Percentiles rank a stretch among this genome's conserved stretches.
Conservation (phyloP, 2,329 filamentous ascomycete species). For the Geosmithia morbida region DNA sequence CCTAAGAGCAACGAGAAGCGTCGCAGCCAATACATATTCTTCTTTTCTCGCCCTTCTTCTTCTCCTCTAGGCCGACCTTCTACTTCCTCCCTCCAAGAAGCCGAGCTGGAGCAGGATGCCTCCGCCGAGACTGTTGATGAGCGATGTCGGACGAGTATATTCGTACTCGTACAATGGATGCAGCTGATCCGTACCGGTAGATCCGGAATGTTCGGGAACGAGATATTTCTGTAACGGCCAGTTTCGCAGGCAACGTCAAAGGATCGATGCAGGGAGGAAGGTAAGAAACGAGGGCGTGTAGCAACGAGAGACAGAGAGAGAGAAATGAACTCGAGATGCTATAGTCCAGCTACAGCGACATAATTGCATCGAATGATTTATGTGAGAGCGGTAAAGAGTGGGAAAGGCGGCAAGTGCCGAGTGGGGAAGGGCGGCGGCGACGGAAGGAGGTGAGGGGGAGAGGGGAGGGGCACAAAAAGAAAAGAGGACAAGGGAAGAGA, state of each 20-base stretch:
- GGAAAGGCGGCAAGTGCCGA: too few species aligned
- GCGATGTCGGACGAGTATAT: too few species aligned
- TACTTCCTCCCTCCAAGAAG: too few species aligned
- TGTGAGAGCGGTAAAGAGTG: background rate
- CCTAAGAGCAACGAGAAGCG: constrained; percentile 23
- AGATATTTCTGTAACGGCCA: background rate
- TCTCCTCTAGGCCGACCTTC: background rate
- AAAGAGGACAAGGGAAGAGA: too few species aligned
- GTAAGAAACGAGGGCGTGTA: background rate
- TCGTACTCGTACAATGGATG: too few species aligned
- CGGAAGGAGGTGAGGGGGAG: background rate
- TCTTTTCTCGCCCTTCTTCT: background rate
- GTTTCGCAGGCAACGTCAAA: background rate
- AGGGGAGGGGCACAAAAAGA: too few species aligned
- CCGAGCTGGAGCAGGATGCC: too few species aligned
- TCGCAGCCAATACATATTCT: constrained; percentile 21
- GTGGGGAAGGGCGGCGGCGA: background rate
- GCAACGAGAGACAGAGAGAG: background rate
- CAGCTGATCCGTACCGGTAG: too few species aligned
- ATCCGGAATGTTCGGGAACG: background rate
- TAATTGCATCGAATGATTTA: background rate
- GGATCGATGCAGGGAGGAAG: background rate
- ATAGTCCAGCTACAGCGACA: constrained; percentile 1
- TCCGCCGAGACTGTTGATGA: too few species aligned
- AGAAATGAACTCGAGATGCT: background rate